These are phyloP conservation scores for Mycogone perniciosa DNA, from an alignment of 2,329 filamentous ascomycete genomes.

Conservation along the genomic window DNA sequence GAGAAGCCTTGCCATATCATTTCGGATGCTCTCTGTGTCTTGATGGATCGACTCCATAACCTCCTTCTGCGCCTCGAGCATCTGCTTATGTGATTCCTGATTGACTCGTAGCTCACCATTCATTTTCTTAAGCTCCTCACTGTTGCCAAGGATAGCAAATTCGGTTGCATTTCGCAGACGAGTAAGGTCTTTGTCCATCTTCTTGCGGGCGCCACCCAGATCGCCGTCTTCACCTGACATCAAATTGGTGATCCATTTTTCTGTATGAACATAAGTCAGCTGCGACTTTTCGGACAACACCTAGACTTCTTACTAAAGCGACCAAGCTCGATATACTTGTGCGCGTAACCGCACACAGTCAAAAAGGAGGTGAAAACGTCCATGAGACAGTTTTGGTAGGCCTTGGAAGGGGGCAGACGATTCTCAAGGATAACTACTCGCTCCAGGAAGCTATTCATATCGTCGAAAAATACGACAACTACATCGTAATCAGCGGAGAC, in stretches of 20 bases:
- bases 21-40: conserved; percentile 21
- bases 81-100: conserved; percentile 19
- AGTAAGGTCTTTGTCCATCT: conserved; percentile 22
- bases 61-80: conserved; percentile 22
- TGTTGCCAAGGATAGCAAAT: conserved; percentile 28
- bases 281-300: background rate
- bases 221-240: conserved; percentile 26
- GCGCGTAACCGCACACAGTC: conserved; percentile 27
- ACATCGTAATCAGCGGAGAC: conserved; percentile 33
- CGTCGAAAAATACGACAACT: conserved; percentile 32
- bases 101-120: conserved; percentile 21
- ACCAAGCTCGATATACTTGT: conserved; percentile 28
- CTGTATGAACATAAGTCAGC: conserved; percentile 3
- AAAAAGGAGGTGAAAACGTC: conserved; percentile 31
- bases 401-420: conserved; percentile 23
- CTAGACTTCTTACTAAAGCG: conserved; percentile 22
- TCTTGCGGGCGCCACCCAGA: conserved; percentile 23
- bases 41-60: conserved; percentile 22
- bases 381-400: conserved; percentile 30
- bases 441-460: conserved; percentile 31
- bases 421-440: conserved; percentile 29
- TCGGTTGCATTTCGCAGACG: conserved; percentile 28
- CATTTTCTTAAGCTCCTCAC: conserved; percentile 26
- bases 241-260: conserved; percentile 27
- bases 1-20: conserved; percentile 23